Conservation (phyloP, 805 yeast genomes). For the Saccharomycopsis lassenensis region DNA sequence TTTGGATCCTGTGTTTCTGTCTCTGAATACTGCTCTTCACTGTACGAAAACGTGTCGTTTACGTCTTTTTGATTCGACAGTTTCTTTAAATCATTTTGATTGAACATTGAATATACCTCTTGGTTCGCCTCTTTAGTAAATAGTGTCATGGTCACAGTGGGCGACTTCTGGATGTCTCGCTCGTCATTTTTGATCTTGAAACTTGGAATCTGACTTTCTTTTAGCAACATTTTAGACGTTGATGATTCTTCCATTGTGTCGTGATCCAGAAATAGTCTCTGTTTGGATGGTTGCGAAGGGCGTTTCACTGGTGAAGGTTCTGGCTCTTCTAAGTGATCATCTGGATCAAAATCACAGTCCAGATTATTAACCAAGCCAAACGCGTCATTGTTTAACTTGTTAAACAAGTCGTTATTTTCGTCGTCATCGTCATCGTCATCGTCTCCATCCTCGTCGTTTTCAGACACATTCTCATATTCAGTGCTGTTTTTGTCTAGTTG, state of each 20-base stretch:
- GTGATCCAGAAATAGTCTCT: too few relatives aligned
- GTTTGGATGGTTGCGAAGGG: too few relatives aligned
- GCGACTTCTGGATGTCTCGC: slow-evolving; percentile 26
- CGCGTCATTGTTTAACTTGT: background rate
- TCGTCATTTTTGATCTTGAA: too few relatives aligned
- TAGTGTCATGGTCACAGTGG: slow-evolving; percentile 72
- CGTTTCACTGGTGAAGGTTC: too few relatives aligned
- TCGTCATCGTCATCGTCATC: background rate
- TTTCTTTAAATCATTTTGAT: slow-evolving; percentile 26
- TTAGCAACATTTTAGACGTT: too few relatives aligned
- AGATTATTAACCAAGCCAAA: too few relatives aligned
- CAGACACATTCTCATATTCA: slow-evolving; percentile 17
- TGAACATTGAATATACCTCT: slow-evolving; percentile 70
- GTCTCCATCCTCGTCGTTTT: background rate
- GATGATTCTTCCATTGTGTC: too few relatives aligned
- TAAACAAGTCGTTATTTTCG: background rate
- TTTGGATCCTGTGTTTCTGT: too few relatives aligned
- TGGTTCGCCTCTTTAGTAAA: slow-evolving; percentile 64
- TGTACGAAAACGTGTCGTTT: slow-evolving; percentile 20
- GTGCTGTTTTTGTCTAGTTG: slow-evolving; percentile 26
- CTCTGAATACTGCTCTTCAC: too few relatives aligned
- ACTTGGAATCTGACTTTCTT: too few relatives aligned
- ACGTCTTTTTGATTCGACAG: slow-evolving; percentile 22
- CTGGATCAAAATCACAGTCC: too few relatives aligned
- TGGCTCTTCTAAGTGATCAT: too few relatives aligned